A percentile compares a stretch with the other conserved stretches of the same genome.
Evolutionary conservation across 305 asterid genomes (phyloP).

Genomic region (Ajuga reptans): DNA sequence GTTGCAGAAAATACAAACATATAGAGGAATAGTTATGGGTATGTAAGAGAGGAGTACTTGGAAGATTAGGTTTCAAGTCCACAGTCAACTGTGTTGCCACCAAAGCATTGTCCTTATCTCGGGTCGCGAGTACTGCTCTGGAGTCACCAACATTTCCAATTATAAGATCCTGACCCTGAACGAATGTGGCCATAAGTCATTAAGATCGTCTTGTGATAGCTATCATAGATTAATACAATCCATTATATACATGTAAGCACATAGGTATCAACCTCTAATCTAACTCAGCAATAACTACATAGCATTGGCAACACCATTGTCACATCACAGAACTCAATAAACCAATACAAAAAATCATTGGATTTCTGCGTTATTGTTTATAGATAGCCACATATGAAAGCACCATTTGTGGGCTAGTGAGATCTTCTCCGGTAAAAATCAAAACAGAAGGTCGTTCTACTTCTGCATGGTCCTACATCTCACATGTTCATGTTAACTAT

Average conservation of each 20-base stretch:
- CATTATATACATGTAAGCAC: background rate
- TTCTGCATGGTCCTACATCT: background rate
- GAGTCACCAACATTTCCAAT: constrained; percentile 95
- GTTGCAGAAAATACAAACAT: background rate
- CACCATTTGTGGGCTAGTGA: background rate
- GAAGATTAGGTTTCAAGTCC: constrained; percentile 97
- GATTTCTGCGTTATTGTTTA: background rate
- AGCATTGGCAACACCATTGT: background rate
- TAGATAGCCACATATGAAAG: background rate
- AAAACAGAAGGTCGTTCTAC: background rate
- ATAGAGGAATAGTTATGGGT: background rate
- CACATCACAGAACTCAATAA: background rate
- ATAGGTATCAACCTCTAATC: background rate
- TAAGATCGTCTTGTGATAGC: background rate
- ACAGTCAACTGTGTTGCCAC: constrained; percentile 76
- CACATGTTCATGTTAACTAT: background rate
- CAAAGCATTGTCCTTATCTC: constrained; percentile 58
- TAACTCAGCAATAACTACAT: background rate
- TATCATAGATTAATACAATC: background rate
- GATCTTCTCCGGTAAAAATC: background rate
- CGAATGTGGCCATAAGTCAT: constrained; percentile 10
- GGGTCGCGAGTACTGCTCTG: constrained; percentile 82
- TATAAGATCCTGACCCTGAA: constrained; percentile 79
- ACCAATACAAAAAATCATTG: background rate
- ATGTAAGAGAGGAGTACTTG: constrained; percentile 44